Conservation (phyloP, 108 stramenopile genomes). For the Stephanodiscus triporus region DNA sequence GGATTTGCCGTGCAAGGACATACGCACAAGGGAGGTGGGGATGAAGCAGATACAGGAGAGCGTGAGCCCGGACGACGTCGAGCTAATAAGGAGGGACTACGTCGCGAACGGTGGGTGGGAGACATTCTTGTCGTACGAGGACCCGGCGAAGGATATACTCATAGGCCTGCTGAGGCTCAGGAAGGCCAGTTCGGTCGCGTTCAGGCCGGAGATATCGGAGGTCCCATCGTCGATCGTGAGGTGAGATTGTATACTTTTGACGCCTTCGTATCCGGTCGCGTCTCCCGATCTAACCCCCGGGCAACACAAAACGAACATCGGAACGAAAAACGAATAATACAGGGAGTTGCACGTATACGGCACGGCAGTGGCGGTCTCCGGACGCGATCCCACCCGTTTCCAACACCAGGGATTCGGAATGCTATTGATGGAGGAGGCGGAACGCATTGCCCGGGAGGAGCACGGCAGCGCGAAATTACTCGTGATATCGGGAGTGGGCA, state of each 20-base stretch:
- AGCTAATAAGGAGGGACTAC: conserved; percentile 93
- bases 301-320: neutral
- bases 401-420: conserved; percentile 98
- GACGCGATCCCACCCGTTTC: conserved; percentile 88
- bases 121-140: conserved; percentile 93
- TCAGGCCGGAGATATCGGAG: conserved; percentile 69
- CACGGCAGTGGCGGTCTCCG: conserved; percentile 89
- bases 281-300: too few species aligned
- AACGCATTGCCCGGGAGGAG: conserved; percentile 90
- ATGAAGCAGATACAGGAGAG: conserved; percentile 93
- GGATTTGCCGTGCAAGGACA: conserved; percentile 90
- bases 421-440: conserved; percentile 95
- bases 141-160: conserved; percentile 90
- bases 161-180: conserved; percentile 81
- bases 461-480: conserved; percentile 90
- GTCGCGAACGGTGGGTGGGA: conserved; percentile 95
- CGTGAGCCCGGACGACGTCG: conserved; percentile 92
- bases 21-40: conserved; percentile 94
- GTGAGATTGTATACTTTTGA: conserved; percentile 8
- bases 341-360: conserved; percentile 97
- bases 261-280: too few species aligned
- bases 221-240: conserved; percentile 84
- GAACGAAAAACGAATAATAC: too few species aligned
- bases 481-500: conserved; percentile 96
- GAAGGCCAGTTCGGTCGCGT: conserved; percentile 67